Conservation (phyloP, 1,284 basidiomycete genomes). For the Moesziomyces antarcticus region DNA sequence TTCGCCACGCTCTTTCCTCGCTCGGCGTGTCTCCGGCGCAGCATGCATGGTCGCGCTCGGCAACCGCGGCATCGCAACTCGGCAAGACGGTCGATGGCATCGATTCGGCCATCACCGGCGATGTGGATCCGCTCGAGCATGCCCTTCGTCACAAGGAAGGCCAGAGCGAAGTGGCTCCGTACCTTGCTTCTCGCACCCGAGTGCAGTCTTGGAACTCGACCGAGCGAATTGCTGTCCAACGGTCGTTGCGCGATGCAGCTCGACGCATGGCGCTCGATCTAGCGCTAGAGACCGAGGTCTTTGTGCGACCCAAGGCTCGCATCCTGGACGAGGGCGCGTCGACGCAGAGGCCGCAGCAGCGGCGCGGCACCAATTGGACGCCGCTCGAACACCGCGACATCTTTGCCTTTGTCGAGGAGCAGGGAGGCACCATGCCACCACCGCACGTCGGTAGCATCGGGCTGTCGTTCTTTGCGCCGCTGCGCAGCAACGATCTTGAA, state of each 20-base stretch:
- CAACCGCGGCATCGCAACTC: neutral
- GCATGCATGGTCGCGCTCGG: slow-evolving; percentile 9
- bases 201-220: slow-evolving; percentile 13
- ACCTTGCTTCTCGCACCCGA: slow-evolving; percentile 9
- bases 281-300: slow-evolving; percentile 27
- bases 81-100: neutral
- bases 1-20: slow-evolving; percentile 14
- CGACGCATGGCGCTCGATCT: slow-evolving; percentile 22
- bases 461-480: slow-evolving; percentile 33
- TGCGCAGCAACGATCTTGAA: slow-evolving; percentile 21
- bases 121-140: slow-evolving; percentile 10
- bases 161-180: neutral
- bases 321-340: slow-evolving; percentile 31
- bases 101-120: neutral
- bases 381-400: slow-evolving; percentile 31
- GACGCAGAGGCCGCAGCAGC: slow-evolving; percentile 19
- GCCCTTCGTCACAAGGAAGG: neutral
- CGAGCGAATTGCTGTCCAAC: neutral
- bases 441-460: slow-evolving; percentile 36
- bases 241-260: slow-evolving; percentile 15
- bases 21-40: slow-evolving; percentile 15
- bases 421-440: slow-evolving; percentile 32
- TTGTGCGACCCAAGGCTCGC: slow-evolving; percentile 25
- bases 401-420: slow-evolving; percentile 34
- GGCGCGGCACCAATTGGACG: slow-evolving; percentile 42